Base-by-base conservation (phyloP, 2,329 filamentous ascomycete genomes). In the Dryadomyces quercus-mongolicae region DNA sequence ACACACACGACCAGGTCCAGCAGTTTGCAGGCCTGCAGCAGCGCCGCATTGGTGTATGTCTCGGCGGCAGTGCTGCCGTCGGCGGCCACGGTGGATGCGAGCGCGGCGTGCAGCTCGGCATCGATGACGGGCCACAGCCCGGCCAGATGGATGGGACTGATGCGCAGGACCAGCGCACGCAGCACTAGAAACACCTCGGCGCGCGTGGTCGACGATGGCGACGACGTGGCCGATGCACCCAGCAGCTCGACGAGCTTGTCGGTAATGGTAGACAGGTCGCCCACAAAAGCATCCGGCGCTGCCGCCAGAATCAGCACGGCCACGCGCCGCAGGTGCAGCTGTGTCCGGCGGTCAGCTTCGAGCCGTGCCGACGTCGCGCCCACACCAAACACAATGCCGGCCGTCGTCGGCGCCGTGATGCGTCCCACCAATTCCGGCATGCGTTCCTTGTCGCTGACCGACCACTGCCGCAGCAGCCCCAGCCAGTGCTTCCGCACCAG, bases 351-450 rank as follows among this genome's bases (percentile, higher is more conserved):
- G 68, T 98, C 93, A 6, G 94, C 90, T 69, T 98, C 93, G n/a
- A 94, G 79, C 56, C 93, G 80, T 40, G 93, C 93, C 46, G 91
- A 94, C 21, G 88, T 90, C 7, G 93, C 93, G 12, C 94, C 94
- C 0, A 98, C 93, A n/a, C 93, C 93, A 64, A 98, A 98, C 66
- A 98, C 92, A 61, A 98, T 94, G 9, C 93, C 93, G 0, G 94
- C 93, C 15, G 91, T 92, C 1, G 91, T 89, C 6, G 93, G 93
- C 4, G 91, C 80, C 6, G 84, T 84, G 58, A 98, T 79, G 20
- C 89, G 85, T 42, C 80, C 75, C 9, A 97, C 70, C 4, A 96
- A 73, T 58, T 98, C 93, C 0, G 84, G 74, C 70, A 98, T 78
- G 49, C 87, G 82, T 54, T 96, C 91, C 69, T 95, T 96, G 67